phyloP scores from a whole-genome alignment of 768 basidiomycete genomes.

The Naematelia aurantialba region DNA sequence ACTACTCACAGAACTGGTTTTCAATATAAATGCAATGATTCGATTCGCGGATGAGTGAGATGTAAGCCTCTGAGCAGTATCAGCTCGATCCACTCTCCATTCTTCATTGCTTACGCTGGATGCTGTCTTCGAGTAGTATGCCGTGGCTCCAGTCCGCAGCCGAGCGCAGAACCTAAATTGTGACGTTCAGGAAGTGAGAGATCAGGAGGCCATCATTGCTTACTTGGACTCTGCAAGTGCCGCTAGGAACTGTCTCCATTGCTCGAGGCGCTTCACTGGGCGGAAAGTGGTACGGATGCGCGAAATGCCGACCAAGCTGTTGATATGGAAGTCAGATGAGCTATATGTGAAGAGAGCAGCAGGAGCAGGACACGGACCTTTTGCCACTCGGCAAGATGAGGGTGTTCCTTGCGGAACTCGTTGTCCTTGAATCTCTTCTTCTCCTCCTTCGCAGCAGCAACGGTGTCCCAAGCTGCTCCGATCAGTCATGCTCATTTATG shows the following conservation, averaged over 20 bases:
- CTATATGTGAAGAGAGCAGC: neutral
- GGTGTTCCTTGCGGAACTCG: conserved; percentile 45
- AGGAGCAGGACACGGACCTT: conserved; percentile 24
- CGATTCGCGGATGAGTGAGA: conserved; percentile 69
- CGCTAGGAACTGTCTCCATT: conserved; percentile 42
- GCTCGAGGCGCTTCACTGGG: conserved; percentile 43
- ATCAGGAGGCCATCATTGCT: neutral
- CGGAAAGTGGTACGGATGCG: conserved; percentile 50
- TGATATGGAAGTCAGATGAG: neutral
- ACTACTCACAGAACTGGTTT: conserved; percentile 51
- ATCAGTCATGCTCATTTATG: conserved; percentile 7
- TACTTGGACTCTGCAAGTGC: conserved; percentile 37
- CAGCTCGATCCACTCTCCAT: neutral
- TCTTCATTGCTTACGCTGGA: conserved; percentile 56
- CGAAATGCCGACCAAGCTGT: conserved; percentile 39
- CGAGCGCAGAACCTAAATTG: conserved; percentile 66
- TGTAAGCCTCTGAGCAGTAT: conserved; percentile 58
- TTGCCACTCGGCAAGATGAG: conserved; percentile 47
- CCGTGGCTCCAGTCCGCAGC: conserved; percentile 94
- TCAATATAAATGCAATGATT: conserved; percentile 88
- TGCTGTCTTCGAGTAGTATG: conserved; percentile 79
- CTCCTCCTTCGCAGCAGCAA: conserved; percentile 28
- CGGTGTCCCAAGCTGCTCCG: conserved; percentile 39
- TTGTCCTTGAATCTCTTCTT: conserved; percentile 34
- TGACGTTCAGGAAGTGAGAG: neutral